Conservation (phyloP, 1,139 yeast genomes). For the Pichiaceae sp. region DNA sequence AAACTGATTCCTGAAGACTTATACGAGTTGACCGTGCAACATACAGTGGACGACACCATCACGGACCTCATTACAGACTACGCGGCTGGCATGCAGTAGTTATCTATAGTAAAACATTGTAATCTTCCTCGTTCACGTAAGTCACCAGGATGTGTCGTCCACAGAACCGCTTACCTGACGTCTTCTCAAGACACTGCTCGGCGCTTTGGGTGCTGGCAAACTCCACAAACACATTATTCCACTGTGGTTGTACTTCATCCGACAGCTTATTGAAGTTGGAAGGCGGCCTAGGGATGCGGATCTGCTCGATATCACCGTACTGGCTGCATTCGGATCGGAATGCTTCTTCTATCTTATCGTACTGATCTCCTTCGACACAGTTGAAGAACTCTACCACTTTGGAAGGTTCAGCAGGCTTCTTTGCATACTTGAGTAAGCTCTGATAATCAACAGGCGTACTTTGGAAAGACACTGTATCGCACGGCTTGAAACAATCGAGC, state of each 20-base stretch:
- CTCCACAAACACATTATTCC: not conserved
- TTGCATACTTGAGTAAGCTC: conserved; percentile 10
- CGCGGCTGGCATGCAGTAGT: not conserved
- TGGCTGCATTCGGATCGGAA: not conserved
- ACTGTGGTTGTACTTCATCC: not conserved
- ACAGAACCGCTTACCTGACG: conserved; percentile 62
- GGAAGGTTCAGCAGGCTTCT: conserved; percentile 28
- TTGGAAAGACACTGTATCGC: conserved; percentile 22
- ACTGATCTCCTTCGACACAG: conserved; percentile 28
- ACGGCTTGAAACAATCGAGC: conserved; percentile 26
- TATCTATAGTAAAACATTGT: conserved; percentile 8
- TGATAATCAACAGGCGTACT: conserved; percentile 11
- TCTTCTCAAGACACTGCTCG: conserved; percentile 45
- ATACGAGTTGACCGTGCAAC: conserved; percentile 63
- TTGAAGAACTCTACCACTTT: conserved; percentile 61
- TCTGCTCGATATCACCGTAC: not conserved
- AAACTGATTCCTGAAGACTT: conserved; percentile 65
- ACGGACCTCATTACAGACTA: conserved; percentile 24
- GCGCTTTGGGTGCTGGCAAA: conserved; percentile 28
- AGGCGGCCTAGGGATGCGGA: not conserved
- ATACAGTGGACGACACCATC: conserved; percentile 53
- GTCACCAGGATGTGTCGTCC: conserved; percentile 66
- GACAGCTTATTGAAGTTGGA: not conserved
- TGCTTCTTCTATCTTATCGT: not conserved
- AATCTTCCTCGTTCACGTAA: conserved; percentile 54